phyloP scores from a whole-genome alignment of 2,329 filamentous ascomycete species.

The Talaromyces marneffei region DNA sequence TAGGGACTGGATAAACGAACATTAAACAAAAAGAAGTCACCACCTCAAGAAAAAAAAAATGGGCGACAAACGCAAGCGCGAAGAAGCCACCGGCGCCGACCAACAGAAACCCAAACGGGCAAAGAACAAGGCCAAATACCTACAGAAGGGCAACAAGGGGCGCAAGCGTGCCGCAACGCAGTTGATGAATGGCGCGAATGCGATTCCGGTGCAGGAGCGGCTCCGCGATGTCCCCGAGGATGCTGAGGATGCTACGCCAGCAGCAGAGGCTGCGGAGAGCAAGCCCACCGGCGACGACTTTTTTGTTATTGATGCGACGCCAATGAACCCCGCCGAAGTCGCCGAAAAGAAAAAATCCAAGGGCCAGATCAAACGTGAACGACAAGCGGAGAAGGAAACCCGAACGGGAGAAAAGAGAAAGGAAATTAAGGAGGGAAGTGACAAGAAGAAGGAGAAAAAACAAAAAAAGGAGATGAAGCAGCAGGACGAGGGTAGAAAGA shows the following conservation, averaged over 20 bases:
- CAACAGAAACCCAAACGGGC: constrained; percentile 26
- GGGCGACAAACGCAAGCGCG: constrained; percentile 37
- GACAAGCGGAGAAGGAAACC: neutral
- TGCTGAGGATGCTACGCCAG: neutral
- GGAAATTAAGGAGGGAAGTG: constrained; percentile 5
- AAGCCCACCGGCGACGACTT: neutral
- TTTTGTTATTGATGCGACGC: constrained; percentile 13
- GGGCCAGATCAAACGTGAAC: constrained; percentile 5
- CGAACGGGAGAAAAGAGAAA: neutral
- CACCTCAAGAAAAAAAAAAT: constrained; percentile 24
- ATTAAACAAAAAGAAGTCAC: neutral
- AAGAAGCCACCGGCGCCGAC: constrained; percentile 24
- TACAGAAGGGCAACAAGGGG: constrained; percentile 26
- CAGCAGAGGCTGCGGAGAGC: neutral
- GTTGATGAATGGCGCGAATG: constrained; percentile 11
- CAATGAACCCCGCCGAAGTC: constrained; percentile 10
- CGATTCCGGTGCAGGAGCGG: constrained; percentile 11
- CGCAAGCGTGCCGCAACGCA: constrained; percentile 17
- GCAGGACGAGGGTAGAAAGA: neutral
- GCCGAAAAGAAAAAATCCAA: constrained; percentile 13
- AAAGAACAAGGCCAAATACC: constrained; percentile 13
- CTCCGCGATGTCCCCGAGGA: neutral
- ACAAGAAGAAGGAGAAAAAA: constrained; percentile 13
- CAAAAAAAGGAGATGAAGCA: constrained; percentile 17
- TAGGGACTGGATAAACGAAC: neutral